phyloP scores from a whole-genome alignment of 1,284 basidiomycete species.

The Rhodotorula sp. region DNA sequence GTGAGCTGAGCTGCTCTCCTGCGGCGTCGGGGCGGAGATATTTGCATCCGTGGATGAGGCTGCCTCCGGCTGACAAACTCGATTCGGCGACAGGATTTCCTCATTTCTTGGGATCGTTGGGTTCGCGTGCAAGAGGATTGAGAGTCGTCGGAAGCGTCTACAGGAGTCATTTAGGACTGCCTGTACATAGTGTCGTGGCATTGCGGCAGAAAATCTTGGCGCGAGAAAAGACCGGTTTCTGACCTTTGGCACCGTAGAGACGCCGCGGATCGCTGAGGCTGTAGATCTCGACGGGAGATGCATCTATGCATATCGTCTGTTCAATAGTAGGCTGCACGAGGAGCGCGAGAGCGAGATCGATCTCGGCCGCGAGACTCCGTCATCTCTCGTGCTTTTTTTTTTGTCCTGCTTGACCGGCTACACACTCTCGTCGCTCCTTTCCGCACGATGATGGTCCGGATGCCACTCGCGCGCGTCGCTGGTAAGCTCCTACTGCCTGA shows the following conservation, averaged over 20 bases:
- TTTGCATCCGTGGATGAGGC: neutral
- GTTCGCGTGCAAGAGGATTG: constrained; percentile 23
- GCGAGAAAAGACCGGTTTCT: too few relatives aligned
- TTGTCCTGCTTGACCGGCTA: too few relatives aligned
- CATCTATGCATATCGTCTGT: too few relatives aligned
- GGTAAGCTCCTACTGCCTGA: neutral
- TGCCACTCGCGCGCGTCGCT: constrained; percentile 21
- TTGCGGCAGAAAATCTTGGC: too few relatives aligned
- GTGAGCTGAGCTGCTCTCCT: neutral
- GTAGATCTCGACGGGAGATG: too few relatives aligned
- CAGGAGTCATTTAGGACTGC: too few relatives aligned
- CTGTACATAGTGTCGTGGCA: too few relatives aligned
- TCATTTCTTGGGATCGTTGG: constrained; percentile 28
- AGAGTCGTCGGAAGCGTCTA: neutral
- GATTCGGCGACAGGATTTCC: constrained; percentile 20
- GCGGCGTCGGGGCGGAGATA: neutral
- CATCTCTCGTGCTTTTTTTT: too few relatives aligned
- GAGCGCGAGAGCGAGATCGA: neutral
- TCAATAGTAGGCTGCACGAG: too few relatives aligned
- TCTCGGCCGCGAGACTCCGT: too few relatives aligned
- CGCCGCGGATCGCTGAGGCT: too few relatives aligned
- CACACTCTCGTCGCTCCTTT: neutral
- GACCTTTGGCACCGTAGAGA: too few relatives aligned
- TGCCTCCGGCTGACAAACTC: neutral
- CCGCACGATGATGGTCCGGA: constrained; percentile 6